phyloP scores from a whole-genome alignment of 768 basidiomycete genomes.

The Lactifluus subvellereus region DNA sequence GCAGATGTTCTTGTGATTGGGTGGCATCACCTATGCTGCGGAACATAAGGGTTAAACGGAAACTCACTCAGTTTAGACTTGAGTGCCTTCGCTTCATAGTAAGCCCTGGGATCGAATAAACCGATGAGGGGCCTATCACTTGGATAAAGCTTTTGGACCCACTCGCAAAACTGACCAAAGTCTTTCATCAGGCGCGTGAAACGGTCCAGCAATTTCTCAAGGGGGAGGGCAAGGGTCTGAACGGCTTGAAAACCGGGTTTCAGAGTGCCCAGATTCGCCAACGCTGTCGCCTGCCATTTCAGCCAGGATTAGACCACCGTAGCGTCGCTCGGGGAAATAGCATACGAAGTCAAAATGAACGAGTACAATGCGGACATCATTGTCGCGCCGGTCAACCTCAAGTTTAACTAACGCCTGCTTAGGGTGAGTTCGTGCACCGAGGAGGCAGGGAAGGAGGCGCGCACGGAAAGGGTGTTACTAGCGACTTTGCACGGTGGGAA shows the following conservation, averaged over 20 bases:
- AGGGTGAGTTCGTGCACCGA: neutral
- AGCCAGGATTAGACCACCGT: neutral
- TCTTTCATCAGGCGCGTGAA: slow-evolving; percentile 14
- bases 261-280: slow-evolving; percentile 12
- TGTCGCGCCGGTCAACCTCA: slow-evolving; percentile 14
- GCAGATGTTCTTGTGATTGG: slow-evolving; percentile 1
- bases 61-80: slow-evolving; percentile 17
- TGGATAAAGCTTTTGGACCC: neutral
- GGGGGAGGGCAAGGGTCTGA: slow-evolving; percentile 8
- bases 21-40: neutral
- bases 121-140: neutral
- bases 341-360: slow-evolving; percentile 10
- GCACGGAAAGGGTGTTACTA: slow-evolving; percentile 6
- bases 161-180: slow-evolving; percentile 20
- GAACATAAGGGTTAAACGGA: neutral
- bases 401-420: slow-evolving; percentile 10
- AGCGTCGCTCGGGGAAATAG: neutral
- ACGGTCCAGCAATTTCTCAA: neutral
- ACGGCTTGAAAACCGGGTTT: slow-evolving; percentile 12
- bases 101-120: slow-evolving; percentile 1
- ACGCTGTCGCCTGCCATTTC: slow-evolving; percentile 3
- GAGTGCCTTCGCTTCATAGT: slow-evolving; percentile 12
- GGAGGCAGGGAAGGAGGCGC: neutral
- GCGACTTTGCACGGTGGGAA: slow-evolving; percentile 15
- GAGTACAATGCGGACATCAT: slow-evolving; percentile 14